These are phyloP conservation scores for Vicia villosa DNA, from an alignment of 306 rosid genomes.

Conservation along the genomic window DNA sequence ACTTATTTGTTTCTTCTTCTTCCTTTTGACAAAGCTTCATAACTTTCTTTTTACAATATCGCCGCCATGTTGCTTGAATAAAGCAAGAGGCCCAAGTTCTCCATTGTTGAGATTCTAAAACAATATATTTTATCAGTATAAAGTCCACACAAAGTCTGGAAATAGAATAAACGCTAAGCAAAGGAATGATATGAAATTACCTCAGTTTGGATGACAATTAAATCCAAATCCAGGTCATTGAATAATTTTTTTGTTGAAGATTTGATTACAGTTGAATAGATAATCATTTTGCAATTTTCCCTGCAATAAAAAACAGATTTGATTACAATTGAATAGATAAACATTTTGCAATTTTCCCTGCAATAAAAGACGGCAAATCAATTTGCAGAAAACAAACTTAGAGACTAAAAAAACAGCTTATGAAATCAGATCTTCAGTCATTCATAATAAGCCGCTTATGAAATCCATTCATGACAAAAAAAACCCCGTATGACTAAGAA, in stretches of 20 bases:
- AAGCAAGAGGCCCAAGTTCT: constrained; percentile 99
- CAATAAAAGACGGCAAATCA: too few species aligned
- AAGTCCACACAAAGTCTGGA: not conserved
- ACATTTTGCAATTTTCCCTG: too few species aligned
- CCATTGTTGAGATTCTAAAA: constrained; percentile 92
- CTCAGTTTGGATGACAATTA: constrained; percentile 96
- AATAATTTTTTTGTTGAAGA: not conserved
- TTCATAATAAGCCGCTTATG: too few species aligned
- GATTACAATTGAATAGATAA: too few species aligned
- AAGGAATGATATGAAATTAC: constrained; percentile 43
- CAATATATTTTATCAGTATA: constrained; percentile 28
- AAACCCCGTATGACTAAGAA: too few species aligned
- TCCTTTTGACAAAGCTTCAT: constrained; percentile 83
- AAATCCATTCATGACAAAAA: too few species aligned
- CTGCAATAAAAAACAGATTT: too few species aligned
- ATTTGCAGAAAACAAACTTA: too few species aligned
- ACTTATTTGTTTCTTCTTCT: constrained; percentile 69
- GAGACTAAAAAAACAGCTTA: too few species aligned
- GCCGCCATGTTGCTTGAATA: constrained; percentile 99
- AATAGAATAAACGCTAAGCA: constrained; percentile 15
- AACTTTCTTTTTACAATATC: constrained; percentile 78
- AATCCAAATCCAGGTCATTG: constrained; percentile 33
- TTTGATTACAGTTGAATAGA: too few species aligned
- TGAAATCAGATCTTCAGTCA: too few species aligned
- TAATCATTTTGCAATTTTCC: too few species aligned